Percentiles rank a stretch among this genome's conserved stretches.
These are phyloP conservation scores for Solanum okadae DNA, from an alignment of 257 asterid genomes.

Conservation along the genomic window DNA sequence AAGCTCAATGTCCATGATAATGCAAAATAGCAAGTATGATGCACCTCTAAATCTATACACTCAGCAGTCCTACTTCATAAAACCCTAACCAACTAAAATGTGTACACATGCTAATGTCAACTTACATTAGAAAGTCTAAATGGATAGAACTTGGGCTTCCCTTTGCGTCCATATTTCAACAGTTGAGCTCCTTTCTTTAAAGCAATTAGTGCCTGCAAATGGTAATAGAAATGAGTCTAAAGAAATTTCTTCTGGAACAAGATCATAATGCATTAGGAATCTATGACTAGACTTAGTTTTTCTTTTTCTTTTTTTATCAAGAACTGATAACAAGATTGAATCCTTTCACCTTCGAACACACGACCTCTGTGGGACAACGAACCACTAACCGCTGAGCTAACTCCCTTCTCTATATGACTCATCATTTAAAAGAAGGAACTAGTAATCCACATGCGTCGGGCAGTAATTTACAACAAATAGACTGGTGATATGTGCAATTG, in stretches of 20 bases:
- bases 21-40: neutral
- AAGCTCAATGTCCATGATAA: neutral
- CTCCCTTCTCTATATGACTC: neutral
- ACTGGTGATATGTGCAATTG: neutral
- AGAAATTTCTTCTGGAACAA: neutral
- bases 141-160: conserved; percentile 83
- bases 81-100: neutral
- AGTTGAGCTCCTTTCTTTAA: conserved; percentile 86
- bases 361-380: neutral
- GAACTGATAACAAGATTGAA: neutral
- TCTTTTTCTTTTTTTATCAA: neutral
- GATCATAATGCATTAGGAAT: neutral
- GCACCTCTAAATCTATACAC: neutral
- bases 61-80: neutral
- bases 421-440: neutral
- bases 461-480: neutral
- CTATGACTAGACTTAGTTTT: neutral
- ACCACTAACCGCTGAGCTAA: neutral
- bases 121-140: conserved; percentile 83
- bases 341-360: neutral
- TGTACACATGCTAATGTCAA: neutral
- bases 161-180: conserved; percentile 89
- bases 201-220: conserved; percentile 64
- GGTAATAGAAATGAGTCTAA: neutral
- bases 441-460: neutral